Percentiles rank a stretch among this genome's conserved stretches.
Conservation (phyloP, 768 basidiomycete genomes). For the Macrolepiota dolichaula region DNA sequence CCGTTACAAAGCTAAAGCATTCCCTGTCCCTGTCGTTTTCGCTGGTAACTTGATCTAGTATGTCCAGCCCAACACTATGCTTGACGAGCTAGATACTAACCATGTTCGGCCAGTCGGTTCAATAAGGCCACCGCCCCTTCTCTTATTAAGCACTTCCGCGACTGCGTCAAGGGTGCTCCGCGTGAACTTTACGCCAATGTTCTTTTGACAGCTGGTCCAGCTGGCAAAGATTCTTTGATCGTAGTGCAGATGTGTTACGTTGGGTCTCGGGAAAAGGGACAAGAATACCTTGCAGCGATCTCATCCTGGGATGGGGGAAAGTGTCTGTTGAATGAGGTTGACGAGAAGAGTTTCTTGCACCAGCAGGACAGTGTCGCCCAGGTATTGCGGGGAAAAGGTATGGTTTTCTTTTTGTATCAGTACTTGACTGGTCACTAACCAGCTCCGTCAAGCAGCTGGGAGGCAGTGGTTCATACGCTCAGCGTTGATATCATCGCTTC, state of each 20-base stretch:
- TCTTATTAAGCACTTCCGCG: constrained; percentile 87
- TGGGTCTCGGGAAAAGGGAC: constrained; percentile 69
- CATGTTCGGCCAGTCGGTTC: constrained; percentile 60
- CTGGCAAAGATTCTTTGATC: constrained; percentile 77
- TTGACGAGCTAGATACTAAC: constrained; percentile 11
- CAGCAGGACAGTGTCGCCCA: constrained; percentile 94
- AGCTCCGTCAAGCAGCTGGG: constrained; percentile 43
- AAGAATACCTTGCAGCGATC: constrained; percentile 77
- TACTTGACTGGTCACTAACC: neutral
- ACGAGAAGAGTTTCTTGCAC: constrained; percentile 84
- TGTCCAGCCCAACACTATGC: constrained; percentile 25
- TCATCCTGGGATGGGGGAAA: constrained; percentile 87
- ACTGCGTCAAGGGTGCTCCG: constrained; percentile 87
- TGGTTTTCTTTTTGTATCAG: constrained; percentile 17
- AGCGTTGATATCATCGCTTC: constrained; percentile 75
- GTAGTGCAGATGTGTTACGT: constrained; percentile 92
- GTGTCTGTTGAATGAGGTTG: constrained; percentile 85
- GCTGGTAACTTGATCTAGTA: constrained; percentile 93
- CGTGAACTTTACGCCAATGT: constrained; percentile 88
- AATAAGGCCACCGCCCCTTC: constrained; percentile 83
- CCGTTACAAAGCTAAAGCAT: constrained; percentile 87
- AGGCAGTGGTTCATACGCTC: constrained; percentile 92
- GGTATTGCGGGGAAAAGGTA: constrained; percentile 81
- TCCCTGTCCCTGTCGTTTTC: constrained; percentile 85
- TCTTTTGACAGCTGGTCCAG: constrained; percentile 86